Conservation (phyloP, 257 asterid species). For the Solanum commersonii region DNA sequence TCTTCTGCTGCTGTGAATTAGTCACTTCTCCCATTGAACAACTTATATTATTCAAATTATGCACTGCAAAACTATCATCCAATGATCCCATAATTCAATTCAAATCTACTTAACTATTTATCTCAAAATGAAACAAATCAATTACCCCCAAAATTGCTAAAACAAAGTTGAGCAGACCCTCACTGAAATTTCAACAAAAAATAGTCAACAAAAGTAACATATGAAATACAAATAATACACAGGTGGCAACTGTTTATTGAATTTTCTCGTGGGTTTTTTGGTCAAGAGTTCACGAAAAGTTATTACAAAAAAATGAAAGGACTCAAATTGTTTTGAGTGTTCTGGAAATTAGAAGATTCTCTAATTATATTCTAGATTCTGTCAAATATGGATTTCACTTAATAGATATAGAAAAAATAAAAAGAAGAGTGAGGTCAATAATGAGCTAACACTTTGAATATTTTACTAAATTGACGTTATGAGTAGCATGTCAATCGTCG, state of each 20-base stretch:
- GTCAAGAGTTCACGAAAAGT: background rate
- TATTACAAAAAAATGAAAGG: background rate
- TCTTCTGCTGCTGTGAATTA: slow-evolving; percentile 2
- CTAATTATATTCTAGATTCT: background rate
- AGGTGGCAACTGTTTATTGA: background rate
- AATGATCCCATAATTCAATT: background rate
- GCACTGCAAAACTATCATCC: background rate
- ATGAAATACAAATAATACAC: background rate
- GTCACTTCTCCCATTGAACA: background rate
- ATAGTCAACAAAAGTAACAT: background rate
- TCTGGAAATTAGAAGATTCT: background rate
- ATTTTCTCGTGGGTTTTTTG: background rate
- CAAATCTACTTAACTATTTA: background rate
- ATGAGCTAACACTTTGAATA: background rate
- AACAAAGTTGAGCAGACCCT: background rate
- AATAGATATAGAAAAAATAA: background rate
- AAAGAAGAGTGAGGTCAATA: background rate
- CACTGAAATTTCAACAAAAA: background rate
- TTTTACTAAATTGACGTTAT: background rate
- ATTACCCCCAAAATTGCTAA: background rate
- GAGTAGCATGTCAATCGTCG: background rate
- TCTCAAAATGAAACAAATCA: background rate
- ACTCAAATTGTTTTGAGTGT: background rate
- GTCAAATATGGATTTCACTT: background rate
- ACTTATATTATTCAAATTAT: background rate